Evolutionary conservation across 73 alveolate genomes (phyloP).

Genomic region (Durusdinium trenchii): DNA sequence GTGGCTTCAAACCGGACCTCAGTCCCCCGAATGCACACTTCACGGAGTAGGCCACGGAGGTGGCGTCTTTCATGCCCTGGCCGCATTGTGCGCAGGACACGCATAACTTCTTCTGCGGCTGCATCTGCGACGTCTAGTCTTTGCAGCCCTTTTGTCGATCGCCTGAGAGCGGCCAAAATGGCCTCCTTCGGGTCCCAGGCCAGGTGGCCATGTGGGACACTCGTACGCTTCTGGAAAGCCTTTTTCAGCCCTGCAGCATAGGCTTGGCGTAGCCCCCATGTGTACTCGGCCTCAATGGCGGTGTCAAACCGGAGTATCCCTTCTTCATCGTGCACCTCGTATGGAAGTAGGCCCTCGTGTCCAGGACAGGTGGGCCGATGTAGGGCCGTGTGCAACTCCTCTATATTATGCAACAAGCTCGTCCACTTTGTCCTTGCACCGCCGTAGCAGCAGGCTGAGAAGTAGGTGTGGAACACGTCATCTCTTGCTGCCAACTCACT

Average conservation of each 20-base stretch:
- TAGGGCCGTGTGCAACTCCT: background rate
- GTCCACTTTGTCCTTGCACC: background rate
- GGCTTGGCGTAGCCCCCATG: background rate
- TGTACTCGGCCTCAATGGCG: conserved; percentile 11
- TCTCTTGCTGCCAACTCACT: background rate
- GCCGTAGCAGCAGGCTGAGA: background rate
- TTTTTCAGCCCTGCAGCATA: background rate
- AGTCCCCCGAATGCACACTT: background rate
- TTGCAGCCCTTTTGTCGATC: conserved; percentile 3
- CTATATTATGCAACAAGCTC: background rate
- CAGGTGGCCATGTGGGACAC: background rate
- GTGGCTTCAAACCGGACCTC: background rate
- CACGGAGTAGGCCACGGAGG: background rate
- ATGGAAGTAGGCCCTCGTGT: too few species aligned
- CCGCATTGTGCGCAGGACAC: background rate
- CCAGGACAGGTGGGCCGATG: background rate
- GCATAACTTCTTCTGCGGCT: background rate
- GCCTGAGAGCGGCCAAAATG: background rate
- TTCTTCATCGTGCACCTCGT: too few species aligned
- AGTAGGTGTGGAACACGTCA: background rate
- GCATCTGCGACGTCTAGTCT: background rate
- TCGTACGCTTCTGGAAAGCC: background rate
- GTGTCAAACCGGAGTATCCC: background rate
- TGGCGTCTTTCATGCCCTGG: background rate
- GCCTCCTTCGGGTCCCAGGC: background rate